These are phyloP conservation scores for Trichoderma gamsii DNA, from an alignment of 495 filamentous ascomycete species.

Conservation along the genomic window DNA sequence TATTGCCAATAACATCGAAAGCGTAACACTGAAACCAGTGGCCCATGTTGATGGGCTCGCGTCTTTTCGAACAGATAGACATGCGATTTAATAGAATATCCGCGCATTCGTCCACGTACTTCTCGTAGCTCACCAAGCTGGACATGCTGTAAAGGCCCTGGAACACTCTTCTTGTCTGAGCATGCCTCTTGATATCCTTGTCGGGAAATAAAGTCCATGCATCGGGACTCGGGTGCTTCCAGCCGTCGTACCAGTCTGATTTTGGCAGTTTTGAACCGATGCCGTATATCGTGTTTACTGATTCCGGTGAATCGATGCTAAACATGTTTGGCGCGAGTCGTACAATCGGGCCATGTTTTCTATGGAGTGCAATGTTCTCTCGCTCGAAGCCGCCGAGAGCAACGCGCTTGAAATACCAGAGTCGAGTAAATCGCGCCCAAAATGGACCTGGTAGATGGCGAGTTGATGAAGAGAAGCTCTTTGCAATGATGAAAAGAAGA, in stretches of 20 bases:
- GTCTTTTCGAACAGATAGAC: constrained; percentile 33
- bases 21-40: constrained; percentile 55
- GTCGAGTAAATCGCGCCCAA: constrained; percentile 20
- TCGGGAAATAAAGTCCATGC: constrained; percentile 29
- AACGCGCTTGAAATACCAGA: constrained; percentile 22
- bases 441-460: constrained; percentile 20
- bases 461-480: background rate
- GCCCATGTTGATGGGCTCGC: constrained; percentile 37
- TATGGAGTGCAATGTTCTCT: constrained; percentile 26
- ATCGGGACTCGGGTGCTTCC: constrained; percentile 22
- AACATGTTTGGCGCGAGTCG: constrained; percentile 33
- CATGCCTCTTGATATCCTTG: constrained; percentile 24
- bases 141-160: constrained; percentile 48
- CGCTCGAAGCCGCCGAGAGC: constrained; percentile 18
- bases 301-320: constrained; percentile 28
- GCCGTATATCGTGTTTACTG: constrained; percentile 25
- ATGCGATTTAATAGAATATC: constrained; percentile 43
- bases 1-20: constrained; percentile 54
- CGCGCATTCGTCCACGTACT: constrained; percentile 47
- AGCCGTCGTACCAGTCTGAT: constrained; percentile 31
- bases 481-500: background rate
- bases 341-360: constrained; percentile 27
- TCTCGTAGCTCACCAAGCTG: constrained; percentile 48
- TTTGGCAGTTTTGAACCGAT: constrained; percentile 23
- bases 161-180: constrained; percentile 31